These are phyloP conservation scores for Rutidosis leptorrhynchoides DNA, from an alignment of 129 eudicot genomes.

Conservation along the genomic window DNA sequence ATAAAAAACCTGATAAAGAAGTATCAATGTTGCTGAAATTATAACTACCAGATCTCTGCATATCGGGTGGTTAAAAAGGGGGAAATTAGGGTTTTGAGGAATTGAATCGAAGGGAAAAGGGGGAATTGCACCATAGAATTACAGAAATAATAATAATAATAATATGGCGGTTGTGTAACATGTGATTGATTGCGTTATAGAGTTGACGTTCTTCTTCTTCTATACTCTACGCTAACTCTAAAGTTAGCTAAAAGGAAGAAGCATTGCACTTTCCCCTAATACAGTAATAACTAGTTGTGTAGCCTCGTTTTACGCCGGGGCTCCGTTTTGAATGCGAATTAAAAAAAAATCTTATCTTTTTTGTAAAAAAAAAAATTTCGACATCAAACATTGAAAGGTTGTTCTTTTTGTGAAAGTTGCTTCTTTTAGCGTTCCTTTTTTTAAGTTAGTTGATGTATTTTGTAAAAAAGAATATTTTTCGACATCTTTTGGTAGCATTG, in stretches of 20 bases:
- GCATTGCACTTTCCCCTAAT: constrained; percentile 27
- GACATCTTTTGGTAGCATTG: too few species aligned
- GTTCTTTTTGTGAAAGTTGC: too few species aligned
- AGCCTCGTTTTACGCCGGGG: too few species aligned
- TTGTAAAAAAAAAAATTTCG: too few species aligned
- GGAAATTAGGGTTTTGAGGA: constrained; percentile 28
- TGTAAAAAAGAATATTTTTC: too few species aligned
- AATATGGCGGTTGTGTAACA: background rate
- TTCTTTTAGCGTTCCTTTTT: too few species aligned
- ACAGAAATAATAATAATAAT: constrained; percentile 6
- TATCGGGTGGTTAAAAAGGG: background rate
- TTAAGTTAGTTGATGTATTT: too few species aligned
- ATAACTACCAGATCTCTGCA: constrained; percentile 28
- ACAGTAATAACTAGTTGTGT: too few species aligned
- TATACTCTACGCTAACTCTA: constrained; percentile 26
- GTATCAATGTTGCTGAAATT: constrained; percentile 7
- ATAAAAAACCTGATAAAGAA: constrained; percentile 20
- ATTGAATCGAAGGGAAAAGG: constrained; percentile 20
- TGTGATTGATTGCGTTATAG: constrained; percentile 27
- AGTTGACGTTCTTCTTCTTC: constrained; percentile 31
- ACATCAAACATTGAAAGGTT: too few species aligned
- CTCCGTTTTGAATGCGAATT: too few species aligned
- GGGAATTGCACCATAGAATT: constrained; percentile 19
- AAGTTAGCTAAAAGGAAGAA: constrained; percentile 28
- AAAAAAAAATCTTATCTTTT: too few species aligned